A percentile compares a stretch with the other conserved stretches of the same genome.
Evolutionary conservation across 305 asterid genomes (phyloP).

Genomic region (Fraxinus albicans): DNA sequence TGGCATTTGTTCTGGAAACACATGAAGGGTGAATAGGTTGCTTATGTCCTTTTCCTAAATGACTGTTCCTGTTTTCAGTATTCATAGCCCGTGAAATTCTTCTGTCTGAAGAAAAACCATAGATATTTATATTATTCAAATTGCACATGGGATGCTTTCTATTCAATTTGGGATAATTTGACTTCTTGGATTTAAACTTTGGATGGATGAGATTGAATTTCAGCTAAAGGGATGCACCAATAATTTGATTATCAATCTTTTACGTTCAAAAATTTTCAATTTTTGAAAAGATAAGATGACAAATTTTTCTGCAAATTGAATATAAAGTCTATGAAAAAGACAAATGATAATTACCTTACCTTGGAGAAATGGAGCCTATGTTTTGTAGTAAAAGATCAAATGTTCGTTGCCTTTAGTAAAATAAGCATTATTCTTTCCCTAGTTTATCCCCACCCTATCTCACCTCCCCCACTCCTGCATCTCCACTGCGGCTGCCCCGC

Average conservation of each 20-base stretch:
- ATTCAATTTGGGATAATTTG: conserved; percentile 22
- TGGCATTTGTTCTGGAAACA: conserved; percentile 36
- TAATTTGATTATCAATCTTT: neutral
- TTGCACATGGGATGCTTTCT: conserved; percentile 4
- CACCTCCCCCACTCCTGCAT: no score
- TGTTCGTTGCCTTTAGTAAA: no score
- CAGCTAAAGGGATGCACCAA: neutral
- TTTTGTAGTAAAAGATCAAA: no score
- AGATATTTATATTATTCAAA: neutral
- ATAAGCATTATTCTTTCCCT: no score
- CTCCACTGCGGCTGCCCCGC: no score
- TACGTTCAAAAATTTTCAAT: neutral
- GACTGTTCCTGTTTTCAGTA: conserved; percentile 35
- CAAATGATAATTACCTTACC: neutral
- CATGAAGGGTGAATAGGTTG: conserved; percentile 50
- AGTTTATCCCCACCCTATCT: no score
- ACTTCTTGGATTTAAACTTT: neutral
- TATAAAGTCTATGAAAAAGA: conserved; percentile 12
- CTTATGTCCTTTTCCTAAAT: conserved; percentile 55
- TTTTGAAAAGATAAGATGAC: neutral
- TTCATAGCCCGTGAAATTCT: conserved; percentile 46
- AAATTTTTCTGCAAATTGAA: conserved; percentile 6
- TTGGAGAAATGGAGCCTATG: neutral
- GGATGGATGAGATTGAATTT: neutral
- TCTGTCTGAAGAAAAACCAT: conserved; percentile 29